Evolutionary conservation across 345 rosid genomes (phyloP), one percentile per base, ranked within the genome.

Genomic region (Eucalyptus coolabah): DNA sequence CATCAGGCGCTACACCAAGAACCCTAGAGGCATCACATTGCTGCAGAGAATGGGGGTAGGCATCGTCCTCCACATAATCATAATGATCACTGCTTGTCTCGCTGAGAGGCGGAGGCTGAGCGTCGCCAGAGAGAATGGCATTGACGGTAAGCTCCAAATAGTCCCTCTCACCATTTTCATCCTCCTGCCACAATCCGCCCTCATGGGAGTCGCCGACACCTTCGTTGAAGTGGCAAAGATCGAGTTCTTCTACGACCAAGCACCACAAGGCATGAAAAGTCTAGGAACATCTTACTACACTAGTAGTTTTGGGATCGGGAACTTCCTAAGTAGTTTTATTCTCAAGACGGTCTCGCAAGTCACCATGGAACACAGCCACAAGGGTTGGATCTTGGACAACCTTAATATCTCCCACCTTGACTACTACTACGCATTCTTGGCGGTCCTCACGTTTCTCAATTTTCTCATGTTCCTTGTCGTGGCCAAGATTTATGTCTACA

Each of bases 1-100:
- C 18, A 45, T 91, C 24, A 89, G 95, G 49, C 92, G 90, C 24
- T 89, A 92, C 89, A 95, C 98, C 1, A 92, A 92, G 44, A 96
- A 95, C 88, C 98, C 97, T 1, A 92, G 99, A 92, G 98, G 98
- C 87, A 90, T 97, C 87, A 95, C 98, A 30, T 49, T 96, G 91
- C 95, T 96, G n/a, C 98, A 96, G 87, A 93, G 99, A 89, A 94
- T 97, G 95, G 98, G 97, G 69, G 93, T 92, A 9, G 99, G 98
- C 17, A 53, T 96, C 45, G 4, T 92, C 65, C 26, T 96, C 63
- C 97, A 95, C 17, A 60, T 94, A 30, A 21, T 91, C 8, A 90
- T 94, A 86, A 95, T 96, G 99, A 30, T 93, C 47, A 87, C 77
- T 0, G 95, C 98, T 77, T 94, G 90, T 40, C 30, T 96, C 2